A percentile compares a stretch with the other conserved stretches of the same genome.
Evolutionary conservation across 495 filamentous ascomycete genomes (phyloP).

Genomic region (Trichocladium antarcticum): DNA sequence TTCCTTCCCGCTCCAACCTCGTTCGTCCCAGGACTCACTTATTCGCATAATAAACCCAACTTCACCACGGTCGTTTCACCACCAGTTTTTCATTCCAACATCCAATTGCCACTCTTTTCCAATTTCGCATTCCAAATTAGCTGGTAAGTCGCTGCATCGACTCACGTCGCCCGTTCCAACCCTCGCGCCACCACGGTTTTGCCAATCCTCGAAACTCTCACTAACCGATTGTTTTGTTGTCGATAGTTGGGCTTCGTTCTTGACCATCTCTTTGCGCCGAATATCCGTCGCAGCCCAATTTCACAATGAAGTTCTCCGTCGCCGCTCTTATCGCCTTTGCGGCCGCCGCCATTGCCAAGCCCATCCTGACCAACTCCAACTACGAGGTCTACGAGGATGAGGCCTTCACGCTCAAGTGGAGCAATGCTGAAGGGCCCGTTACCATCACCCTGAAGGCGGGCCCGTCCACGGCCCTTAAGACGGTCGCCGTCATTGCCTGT

Average conservation of each 20-base stretch:
- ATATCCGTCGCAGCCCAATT: conserved; percentile 1
- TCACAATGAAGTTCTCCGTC: conserved; percentile 38
- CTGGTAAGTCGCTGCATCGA: background rate
- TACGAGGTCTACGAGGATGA: conserved; percentile 29
- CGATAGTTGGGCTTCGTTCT: conserved; percentile 4
- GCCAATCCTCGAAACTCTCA: too few species aligned
- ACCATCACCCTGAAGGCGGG: conserved; percentile 33
- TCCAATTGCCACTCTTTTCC: conserved; percentile 5
- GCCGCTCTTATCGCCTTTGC: conserved; percentile 28
- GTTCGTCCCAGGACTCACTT: background rate
- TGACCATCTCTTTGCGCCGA: background rate
- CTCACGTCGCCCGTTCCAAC: background rate
- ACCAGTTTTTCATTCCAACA: conserved; percentile 5
- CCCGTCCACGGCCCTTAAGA: conserved; percentile 22
- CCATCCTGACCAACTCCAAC: conserved; percentile 32
- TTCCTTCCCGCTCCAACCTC: conserved; percentile 7
- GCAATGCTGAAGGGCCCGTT: conserved; percentile 28
- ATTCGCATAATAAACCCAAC: conserved; percentile 6
- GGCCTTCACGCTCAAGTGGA: conserved; percentile 36
- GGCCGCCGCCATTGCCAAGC: conserved; percentile 28
- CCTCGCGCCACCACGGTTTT: too few species aligned
- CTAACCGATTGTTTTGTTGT: too few species aligned
- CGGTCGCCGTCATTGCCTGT: conserved; percentile 27
- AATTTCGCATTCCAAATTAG: background rate
- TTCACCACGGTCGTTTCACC: conserved; percentile 16